These are phyloP conservation scores for Exophiala lecanii-corni DNA, from an alignment of 2,329 filamentous ascomycete genomes.

Conservation along the genomic window DNA sequence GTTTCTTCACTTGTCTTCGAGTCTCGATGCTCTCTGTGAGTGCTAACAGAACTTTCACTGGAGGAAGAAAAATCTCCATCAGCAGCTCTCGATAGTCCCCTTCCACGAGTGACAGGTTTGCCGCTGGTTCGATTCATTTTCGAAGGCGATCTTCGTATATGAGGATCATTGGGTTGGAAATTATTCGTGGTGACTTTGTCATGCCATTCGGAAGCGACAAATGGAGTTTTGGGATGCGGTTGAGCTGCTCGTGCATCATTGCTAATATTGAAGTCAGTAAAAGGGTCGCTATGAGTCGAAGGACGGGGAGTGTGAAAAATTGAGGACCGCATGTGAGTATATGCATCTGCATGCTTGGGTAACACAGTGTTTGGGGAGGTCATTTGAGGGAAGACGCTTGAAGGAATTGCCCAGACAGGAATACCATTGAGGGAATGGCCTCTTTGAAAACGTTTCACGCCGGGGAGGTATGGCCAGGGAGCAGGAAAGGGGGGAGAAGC, in stretches of 20 bases:
- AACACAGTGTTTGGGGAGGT: constrained; percentile 8
- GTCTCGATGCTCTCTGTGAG: constrained; percentile 14
- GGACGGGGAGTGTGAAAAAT: not conserved
- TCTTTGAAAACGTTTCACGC: constrained; percentile 3
- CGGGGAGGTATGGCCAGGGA: constrained; percentile 8
- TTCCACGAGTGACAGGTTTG: constrained; percentile 18
- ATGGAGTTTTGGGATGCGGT: constrained; percentile 30
- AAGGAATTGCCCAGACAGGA: constrained; percentile 28
- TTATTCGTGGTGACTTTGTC: constrained; percentile 34
- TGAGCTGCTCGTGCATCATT: constrained; percentile 30
- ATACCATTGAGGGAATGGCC: constrained; percentile 19
- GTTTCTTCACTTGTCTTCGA: not conserved
- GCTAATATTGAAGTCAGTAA: constrained; percentile 13
- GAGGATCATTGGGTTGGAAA: constrained; percentile 32
- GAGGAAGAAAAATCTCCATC: constrained; percentile 9
- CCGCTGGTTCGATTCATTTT: constrained; percentile 14
- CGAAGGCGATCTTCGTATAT: constrained; percentile 27
- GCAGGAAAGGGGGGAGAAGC: constrained; percentile 12
- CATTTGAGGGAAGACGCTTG: constrained; percentile 24
- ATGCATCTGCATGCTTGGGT: not conserved
- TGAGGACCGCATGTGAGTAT: not conserved
- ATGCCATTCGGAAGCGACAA: constrained; percentile 40
- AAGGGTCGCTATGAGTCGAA: not conserved
- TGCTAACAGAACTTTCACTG: constrained; percentile 16
- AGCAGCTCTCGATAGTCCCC: constrained; percentile 14